These are phyloP conservation scores for Eucalyptus rudis DNA, from an alignment of 345 rosid species.

Conservation along the genomic window DNA sequence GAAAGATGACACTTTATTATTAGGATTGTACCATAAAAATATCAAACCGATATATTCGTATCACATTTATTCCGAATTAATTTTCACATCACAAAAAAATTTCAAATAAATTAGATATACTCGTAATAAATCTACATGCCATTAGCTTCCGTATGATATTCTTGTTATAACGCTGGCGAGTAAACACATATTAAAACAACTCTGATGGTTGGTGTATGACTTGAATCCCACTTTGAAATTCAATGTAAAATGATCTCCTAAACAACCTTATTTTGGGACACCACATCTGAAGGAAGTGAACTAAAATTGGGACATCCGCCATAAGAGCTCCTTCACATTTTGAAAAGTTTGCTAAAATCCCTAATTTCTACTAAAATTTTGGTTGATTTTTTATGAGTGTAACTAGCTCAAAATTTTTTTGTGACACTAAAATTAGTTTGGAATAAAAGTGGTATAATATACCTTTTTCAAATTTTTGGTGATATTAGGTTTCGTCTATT, in stretches of 20 bases:
- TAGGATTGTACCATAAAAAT: neutral
- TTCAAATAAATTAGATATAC: neutral
- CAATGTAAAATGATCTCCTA: neutral
- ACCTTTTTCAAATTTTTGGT: neutral
- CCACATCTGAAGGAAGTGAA: neutral
- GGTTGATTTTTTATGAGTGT: neutral
- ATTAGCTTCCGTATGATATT: accelerated
- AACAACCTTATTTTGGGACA: neutral
- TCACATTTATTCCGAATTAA: neutral
- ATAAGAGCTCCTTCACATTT: neutral
- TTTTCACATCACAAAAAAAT: neutral
- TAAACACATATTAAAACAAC: neutral
- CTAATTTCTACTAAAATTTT: neutral
- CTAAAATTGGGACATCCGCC: neutral
- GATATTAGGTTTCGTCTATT: neutral
- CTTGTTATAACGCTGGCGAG: accelerated
- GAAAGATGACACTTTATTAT: neutral
- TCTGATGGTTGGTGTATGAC: accelerated
- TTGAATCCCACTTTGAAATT: neutral
- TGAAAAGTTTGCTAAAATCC: neutral
- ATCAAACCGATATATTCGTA: neutral
- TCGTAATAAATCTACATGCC: accelerated
- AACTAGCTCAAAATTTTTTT: neutral
- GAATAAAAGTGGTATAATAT: accelerated
- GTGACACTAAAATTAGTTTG: neutral